Conservation (phyloP, 2,329 filamentous ascomycete genomes). For the Fusarium caatingaense region DNA sequence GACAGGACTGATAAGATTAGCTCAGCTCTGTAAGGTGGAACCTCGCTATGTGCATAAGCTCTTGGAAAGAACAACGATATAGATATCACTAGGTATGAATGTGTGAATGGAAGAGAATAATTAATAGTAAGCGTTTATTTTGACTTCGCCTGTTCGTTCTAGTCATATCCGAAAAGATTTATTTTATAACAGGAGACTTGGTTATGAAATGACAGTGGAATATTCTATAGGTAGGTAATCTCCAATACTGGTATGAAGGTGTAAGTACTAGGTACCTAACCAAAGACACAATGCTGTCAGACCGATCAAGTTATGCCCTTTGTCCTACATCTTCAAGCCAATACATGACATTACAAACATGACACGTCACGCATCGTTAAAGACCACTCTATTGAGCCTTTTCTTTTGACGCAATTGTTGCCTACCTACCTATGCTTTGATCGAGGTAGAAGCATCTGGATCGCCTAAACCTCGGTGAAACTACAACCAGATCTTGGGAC, state of each 20-base stretch:
- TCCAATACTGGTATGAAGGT: neutral
- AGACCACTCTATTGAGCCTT: neutral
- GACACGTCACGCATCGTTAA: neutral
- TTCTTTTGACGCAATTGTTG: neutral
- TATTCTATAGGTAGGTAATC: neutral
- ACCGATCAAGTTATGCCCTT: neutral
- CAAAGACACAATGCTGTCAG: neutral
- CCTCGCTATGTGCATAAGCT: slow-evolving; percentile 30
- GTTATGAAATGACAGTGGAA: neutral
- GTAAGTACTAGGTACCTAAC: neutral
- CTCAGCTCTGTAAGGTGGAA: neutral
- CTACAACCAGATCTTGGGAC: neutral
- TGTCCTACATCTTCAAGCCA: neutral
- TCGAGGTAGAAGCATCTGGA: neutral
- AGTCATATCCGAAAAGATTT: neutral
- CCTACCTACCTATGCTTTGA: neutral
- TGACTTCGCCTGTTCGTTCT: neutral
- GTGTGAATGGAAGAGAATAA: neutral
- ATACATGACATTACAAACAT: neutral
- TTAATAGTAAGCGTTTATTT: neutral
- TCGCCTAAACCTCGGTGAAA: slow-evolving; percentile 31
- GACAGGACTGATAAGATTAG: slow-evolving; percentile 10
- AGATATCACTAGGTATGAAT: neutral
- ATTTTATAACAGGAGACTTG: neutral
- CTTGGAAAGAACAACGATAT: neutral